Percentiles rank a stretch among this genome's conserved stretches.
These are phyloP conservation scores for Xylaria sp. DNA, from an alignment of 2,329 filamentous ascomycete genomes.

Conservation along the genomic window DNA sequence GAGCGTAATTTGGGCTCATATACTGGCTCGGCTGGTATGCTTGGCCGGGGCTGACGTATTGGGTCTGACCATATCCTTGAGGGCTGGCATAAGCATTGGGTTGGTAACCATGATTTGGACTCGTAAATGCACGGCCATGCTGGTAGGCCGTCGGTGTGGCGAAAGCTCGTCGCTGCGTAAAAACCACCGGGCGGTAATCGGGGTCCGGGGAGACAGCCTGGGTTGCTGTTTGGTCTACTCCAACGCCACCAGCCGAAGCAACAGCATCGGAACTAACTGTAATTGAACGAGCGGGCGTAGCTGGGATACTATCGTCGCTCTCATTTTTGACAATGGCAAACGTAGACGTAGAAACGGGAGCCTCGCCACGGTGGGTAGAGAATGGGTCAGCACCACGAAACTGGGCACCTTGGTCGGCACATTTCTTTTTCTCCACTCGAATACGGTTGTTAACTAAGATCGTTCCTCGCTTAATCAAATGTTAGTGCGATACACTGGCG, in stretches of 20 bases:
- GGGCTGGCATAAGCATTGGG: neutral
- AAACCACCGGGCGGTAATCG: constrained; percentile 5
- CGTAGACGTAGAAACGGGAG: constrained; percentile 7
- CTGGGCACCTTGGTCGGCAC: constrained; percentile 13
- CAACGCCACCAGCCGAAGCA: constrained; percentile 6
- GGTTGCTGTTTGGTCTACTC: neutral
- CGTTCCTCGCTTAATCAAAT: constrained; percentile 41
- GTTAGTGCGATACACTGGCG: constrained; percentile 17
- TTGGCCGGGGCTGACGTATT: constrained; percentile 18
- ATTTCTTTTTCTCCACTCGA: constrained; percentile 47
- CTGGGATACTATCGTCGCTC: neutral
- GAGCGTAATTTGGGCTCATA: constrained; percentile 24
- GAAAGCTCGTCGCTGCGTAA: constrained; percentile 3
- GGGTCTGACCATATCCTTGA: constrained; percentile 7
- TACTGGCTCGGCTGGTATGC: constrained; percentile 15
- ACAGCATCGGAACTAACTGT: neutral
- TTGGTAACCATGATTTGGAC: constrained; percentile 16
- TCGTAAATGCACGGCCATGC: constrained; percentile 4
- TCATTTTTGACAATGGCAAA: neutral
- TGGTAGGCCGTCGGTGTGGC: constrained; percentile 11
- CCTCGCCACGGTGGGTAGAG: constrained; percentile 3
- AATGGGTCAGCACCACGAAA: constrained; percentile 14
- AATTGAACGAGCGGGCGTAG: constrained; percentile 19
- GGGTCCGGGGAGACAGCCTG: constrained; percentile 7
- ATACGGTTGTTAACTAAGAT: constrained; percentile 42